Base-by-base conservation (phyloP, 768 basidiomycete species). In the Hydnomerulius pinastri region DNA sequence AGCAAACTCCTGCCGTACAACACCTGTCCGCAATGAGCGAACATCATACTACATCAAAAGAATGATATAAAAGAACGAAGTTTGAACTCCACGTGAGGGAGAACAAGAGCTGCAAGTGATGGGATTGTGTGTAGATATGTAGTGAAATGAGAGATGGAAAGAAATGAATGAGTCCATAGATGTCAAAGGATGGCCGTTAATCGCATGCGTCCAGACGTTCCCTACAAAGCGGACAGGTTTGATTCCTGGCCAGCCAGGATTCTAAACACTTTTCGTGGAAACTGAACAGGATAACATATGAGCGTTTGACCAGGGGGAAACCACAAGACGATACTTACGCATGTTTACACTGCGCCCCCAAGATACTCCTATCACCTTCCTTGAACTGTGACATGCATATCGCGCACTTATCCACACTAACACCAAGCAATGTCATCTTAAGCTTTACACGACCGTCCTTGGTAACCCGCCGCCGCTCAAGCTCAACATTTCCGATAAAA, bases 381-480 rank as follows among this genome's bases (percentile, higher is more conserved):
- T 73, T 82, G 70, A 88, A 91, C 68, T 85, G 85, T 40, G 75
- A 77, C 63, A 89, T 69, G 63, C 90, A 91, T 43, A 90, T 83
- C 33, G 83, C 78, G 66, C 90, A 92, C 60, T 80, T 80, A 54
- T 85, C 81, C 28, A 91, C 87, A 1, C 73, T 60, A 12, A 77
- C 71, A 32, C 84, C 89, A 17, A 87, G 69, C 43, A 90, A 63
- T 7, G 75, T 73, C 42, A 90, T 66, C 71, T 89, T 91, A 38
- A 88, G 59, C 71, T 90, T 90, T 46, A 83, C 74, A 36, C 83
- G 83, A 5, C 88, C 87, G 58, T 87, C 79, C 55, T 73, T 73
- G 41, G 79, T 80, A 41, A 75, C 74, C 20, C 88, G 77, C 45
- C 79, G 74, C 18, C 85, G 78, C 64, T 78, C 71, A 12, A 88